Conservation (phyloP, 805 yeast genomes). For the Zygoascus biomembranicola region DNA sequence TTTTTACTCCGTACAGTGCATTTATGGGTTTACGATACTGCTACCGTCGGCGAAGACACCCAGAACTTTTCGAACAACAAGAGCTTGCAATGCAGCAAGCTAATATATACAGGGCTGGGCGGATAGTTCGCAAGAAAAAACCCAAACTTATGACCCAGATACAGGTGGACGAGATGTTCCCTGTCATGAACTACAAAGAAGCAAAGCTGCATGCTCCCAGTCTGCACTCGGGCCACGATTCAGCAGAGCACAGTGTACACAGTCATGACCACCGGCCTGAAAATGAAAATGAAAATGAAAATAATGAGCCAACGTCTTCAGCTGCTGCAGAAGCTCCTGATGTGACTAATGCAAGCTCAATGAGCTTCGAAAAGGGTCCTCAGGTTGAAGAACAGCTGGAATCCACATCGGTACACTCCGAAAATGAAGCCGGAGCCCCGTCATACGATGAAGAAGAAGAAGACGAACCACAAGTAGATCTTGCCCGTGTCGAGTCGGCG, state of each 20-base stretch:
- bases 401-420: neutral
- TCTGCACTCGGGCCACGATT: neutral
- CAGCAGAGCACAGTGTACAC: neutral
- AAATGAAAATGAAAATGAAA: constrained; percentile 1
- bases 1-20: constrained; percentile 16
- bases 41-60: constrained; percentile 22
- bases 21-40: constrained; percentile 27
- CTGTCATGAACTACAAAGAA: constrained; percentile 23
- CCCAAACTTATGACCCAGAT: constrained; percentile 23
- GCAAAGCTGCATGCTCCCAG: constrained; percentile 11
- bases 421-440: neutral
- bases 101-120: constrained; percentile 4
- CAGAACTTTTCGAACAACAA: constrained; percentile 9
- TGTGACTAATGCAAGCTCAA: neutral
- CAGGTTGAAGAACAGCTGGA: neutral
- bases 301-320: neutral
- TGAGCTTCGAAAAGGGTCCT: neutral
- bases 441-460: neutral
- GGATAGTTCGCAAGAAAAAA: constrained; percentile 10
- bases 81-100: constrained; percentile 6
- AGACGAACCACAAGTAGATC: neutral
- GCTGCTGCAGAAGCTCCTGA: neutral
- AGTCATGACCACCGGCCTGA: neutral
- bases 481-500: constrained; percentile 12
- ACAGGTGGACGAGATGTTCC: constrained; percentile 26